Evolutionary conservation across 495 filamentous ascomycete species (phyloP), one percentile per base, ranked within the genome.

Genomic region (Ascobolus immersus): DNA sequence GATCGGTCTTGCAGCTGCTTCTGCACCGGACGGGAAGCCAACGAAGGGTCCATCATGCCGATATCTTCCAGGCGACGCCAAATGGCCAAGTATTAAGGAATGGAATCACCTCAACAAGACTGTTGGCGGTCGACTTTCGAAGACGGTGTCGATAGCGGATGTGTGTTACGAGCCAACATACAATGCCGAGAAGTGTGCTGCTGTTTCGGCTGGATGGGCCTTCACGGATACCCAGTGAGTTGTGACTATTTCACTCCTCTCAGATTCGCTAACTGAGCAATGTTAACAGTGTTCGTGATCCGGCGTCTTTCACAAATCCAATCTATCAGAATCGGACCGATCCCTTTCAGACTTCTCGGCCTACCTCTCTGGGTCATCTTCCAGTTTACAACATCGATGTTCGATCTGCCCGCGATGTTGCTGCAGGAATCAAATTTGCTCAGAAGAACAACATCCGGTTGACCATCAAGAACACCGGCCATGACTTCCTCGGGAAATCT

Each of bases 301-400:
- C 52, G n/a, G n/a, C 56, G 4, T 60, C 43, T 40, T 63, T 52
- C 33, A 33, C 51, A 20, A 65, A 64, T 43, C 47, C 56, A 17
- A 60, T 53, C 29, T 76, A 70, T 44, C 57, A 64, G 38, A 67
- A 69, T 4, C 69, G 64, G 27, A 46, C 54, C 11, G 45, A 60
- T n/a, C 49, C 55, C 3, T 40, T 40, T 6, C 58, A 49, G 28
- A 52, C 58, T 4, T 79, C 71, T 49, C 56, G 52, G 0, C n/a
- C n/a, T n/a, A n/a, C n/a, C n/a, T n/a, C n/a, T n/a, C 45, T 67
- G 1, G 71, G 66, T 1, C 67, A 63, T 42, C 69, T 67, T 48
- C 56, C 64, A 5, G 42, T 48, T 4, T 75, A 73, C 34, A 53
- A 59, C 6, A 55, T 70, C 40, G 59, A 65, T 39, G 57, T 61